Base-by-base conservation (phyloP, 140 eudicot genomes). In the Senecio squalidus region DNA sequence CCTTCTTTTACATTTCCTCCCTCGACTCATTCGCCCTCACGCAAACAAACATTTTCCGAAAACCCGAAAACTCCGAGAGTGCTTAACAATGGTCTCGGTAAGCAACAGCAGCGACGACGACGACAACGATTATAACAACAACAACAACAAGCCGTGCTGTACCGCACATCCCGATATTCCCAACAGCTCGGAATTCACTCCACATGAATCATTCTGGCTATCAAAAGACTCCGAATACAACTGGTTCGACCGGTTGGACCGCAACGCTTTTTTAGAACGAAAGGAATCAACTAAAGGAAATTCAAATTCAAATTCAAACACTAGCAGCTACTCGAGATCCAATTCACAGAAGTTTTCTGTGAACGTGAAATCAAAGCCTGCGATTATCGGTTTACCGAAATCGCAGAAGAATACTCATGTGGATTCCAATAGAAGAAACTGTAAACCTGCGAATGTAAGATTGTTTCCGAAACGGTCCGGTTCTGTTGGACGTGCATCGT, bases 211-310 rank as follows among this genome's bases (percentile, higher is more conserved):
- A 3, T 91, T 86, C 69, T 80, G 86, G 89, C 80, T 91, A 0
- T 91, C 98, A 0, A 81, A 80, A 43, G 98, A 86, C 49, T 94
- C 96, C 2, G 98, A 91, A 68, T 78, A 53, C 64, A 94, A 91
- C 54, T 91, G 98, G 98, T 79, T 91, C 53, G 92, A 91, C n/a
- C n/a, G n/a, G n/a, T n/a, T n/a, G n/a, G n/a, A 91, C 26, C 88
- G 82, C 0, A 91, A 83, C 53, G 96, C 91, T 15, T 80, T 76
- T 36, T 70, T 78, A 60, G 96, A 86, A 48, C 75, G 96, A 14
- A 86, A 83, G 58, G 94, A 86, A 36, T 91, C 98, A 15, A 80
- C 83, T 40, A 84, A 70, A 54, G 84, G 82, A 22, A 78, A 40
- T 62, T 50, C 65, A 50, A 77, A 2, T 51, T 49, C 33, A 55